Percentiles rank a stretch among this genome's conserved stretches.
These are phyloP conservation scores for Lipomyces orientalis DNA, from an alignment of 805 yeast genomes.

Conservation along the genomic window DNA sequence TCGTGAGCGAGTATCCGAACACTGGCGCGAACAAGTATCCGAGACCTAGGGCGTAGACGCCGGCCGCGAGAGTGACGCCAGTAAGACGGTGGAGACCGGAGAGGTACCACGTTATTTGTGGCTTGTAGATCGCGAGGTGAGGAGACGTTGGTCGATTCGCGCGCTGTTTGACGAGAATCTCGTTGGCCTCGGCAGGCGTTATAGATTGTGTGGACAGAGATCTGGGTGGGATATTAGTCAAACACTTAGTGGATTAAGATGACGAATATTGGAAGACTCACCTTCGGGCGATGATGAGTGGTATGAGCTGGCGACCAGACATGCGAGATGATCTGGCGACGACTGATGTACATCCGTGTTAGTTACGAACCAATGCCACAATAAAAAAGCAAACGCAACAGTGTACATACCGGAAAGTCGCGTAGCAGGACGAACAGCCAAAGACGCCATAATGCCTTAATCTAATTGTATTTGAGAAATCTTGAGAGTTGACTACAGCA, in stretches of 20 bases:
- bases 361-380: neutral
- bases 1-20: constrained; percentile 61
- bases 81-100: constrained; percentile 86
- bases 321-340: constrained; percentile 14
- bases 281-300: constrained; percentile 22
- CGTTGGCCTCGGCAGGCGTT: constrained; percentile 66
- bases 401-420: constrained; percentile 17
- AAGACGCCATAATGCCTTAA: constrained; percentile 9
- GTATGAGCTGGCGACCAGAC: constrained; percentile 13
- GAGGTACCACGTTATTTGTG: constrained; percentile 83
- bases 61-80: constrained; percentile 74
- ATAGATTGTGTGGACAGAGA: constrained; percentile 53
- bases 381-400: neutral
- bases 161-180: constrained; percentile 79
- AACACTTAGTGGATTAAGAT: neutral
- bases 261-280: neutral
- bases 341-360: constrained; percentile 9
- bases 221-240: neutral
- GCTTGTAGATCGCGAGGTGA: constrained; percentile 86
- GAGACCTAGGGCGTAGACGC: constrained; percentile 77
- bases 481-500: neutral
- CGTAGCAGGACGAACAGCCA: constrained; percentile 18
- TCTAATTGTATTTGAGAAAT: no score
- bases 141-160: constrained; percentile 89
- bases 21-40: constrained; percentile 74